Evolutionary conservation across 148 eudicot genomes (phyloP).

Genomic region (Polygonum maritimum): DNA sequence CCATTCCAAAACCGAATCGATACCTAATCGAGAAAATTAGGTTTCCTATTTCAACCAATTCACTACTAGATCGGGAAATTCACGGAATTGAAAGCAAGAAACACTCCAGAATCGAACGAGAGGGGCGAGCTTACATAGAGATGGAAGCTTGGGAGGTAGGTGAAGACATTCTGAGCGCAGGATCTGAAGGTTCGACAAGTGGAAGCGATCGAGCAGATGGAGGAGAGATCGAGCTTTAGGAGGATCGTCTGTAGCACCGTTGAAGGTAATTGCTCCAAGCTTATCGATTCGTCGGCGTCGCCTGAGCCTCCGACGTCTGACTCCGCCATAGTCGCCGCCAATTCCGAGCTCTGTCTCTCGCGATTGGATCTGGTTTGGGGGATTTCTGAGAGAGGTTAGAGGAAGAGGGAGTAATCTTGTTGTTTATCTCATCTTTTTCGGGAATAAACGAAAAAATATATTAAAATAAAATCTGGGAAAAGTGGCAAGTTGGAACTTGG

Average conservation of each 20-base stretch:
- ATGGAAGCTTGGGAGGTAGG: slow-evolving; percentile 64
- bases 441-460: background rate
- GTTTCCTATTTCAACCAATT: background rate
- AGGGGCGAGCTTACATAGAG: slow-evolving; percentile 45
- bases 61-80: background rate
- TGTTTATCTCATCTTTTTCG: background rate
- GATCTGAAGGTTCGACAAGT: slow-evolving; percentile 62
- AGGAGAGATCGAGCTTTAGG: slow-evolving; percentile 68
- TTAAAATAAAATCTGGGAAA: too few relatives aligned
- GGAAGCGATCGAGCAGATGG: slow-evolving; percentile 65
- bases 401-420: background rate
- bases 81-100: background rate
- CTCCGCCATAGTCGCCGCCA: slow-evolving; percentile 8
- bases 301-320: background rate
- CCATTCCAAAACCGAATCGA: background rate
- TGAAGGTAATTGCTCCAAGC: slow-evolving; percentile 52
- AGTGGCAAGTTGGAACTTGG: too few relatives aligned
- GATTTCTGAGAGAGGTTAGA: background rate
- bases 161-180: slow-evolving; percentile 57
- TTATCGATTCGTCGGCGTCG: slow-evolving; percentile 9
- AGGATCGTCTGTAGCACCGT: slow-evolving; percentile 63
- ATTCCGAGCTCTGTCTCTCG: background rate
- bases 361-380: slow-evolving; percentile 5
- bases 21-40: background rate
- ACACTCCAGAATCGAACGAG: background rate